Evolutionary conservation across 139 green algal genomes (phyloP).

Genomic region (Raphidocelis subcapitata): DNA sequence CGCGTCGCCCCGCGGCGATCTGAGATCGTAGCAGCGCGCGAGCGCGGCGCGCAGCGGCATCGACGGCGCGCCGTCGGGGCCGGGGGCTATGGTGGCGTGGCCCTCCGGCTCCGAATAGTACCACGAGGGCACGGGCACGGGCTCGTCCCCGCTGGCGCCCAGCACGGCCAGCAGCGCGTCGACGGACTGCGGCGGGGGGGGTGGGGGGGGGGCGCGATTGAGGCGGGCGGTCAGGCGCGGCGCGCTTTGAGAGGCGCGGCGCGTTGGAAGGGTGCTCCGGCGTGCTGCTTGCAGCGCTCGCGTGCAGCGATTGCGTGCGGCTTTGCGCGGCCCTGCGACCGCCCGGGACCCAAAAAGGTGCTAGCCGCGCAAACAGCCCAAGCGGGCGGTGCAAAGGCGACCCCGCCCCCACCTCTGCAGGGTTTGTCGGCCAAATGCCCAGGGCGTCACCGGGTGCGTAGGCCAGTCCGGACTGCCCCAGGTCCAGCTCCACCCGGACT

Average conservation of each 20-base stretch:
- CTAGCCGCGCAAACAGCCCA: no score
- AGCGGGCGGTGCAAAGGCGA: no score
- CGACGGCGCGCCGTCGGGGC: not conserved
- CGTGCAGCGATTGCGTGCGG: no score
- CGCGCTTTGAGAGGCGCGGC: not conserved
- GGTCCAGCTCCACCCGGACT: slow-evolving; percentile 74
- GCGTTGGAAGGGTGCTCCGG: not conserved
- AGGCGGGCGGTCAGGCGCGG: not conserved
- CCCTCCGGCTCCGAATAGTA: slow-evolving; percentile 63
- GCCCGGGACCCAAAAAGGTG: no score
- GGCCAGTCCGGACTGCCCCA: slow-evolving; percentile 66
- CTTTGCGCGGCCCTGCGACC: no score
- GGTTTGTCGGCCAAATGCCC: slow-evolving; percentile 80
- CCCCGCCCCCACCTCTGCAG: slow-evolving; percentile 35
- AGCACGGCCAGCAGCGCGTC: slow-evolving; percentile 64
- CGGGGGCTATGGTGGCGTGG: not conserved
- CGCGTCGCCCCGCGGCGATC: slow-evolving; percentile 32
- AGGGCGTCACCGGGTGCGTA: slow-evolving; percentile 87
- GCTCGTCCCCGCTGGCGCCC: slow-evolving; percentile 27
- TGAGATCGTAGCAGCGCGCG: slow-evolving; percentile 76
- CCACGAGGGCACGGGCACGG: slow-evolving; percentile 57
- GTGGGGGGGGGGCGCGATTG: not conserved
- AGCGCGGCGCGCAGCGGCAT: slow-evolving; percentile 64
- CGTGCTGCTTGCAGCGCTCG: not conserved
- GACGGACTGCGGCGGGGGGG: slow-evolving; percentile 48